A percentile compares a stretch with the other conserved stretches of the same genome.
Evolutionary conservation across 805 yeast species (phyloP).

Genomic region (Kazachstania africana): DNA sequence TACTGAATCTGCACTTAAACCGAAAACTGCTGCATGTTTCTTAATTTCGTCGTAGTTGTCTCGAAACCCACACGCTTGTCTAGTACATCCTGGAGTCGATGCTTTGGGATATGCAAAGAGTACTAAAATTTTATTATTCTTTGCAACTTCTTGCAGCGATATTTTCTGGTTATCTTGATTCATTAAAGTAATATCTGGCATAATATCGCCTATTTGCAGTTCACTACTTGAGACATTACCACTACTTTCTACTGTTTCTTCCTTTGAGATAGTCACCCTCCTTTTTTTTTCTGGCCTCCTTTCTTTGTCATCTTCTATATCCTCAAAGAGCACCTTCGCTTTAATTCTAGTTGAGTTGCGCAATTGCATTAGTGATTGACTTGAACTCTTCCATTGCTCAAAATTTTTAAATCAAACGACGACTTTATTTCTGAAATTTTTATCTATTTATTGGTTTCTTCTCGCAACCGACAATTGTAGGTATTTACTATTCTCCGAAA

Average conservation of each 20-base stretch:
- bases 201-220: slow-evolving; percentile 44
- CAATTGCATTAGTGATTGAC: no score
- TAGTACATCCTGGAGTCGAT: slow-evolving; percentile 91
- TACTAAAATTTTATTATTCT: slow-evolving; percentile 35
- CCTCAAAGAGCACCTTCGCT: slow-evolving; percentile 4
- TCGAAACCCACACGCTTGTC: slow-evolving; percentile 86
- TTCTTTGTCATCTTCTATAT: slow-evolving; percentile 2
- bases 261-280: slow-evolving; percentile 1
- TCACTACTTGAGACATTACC: no score
- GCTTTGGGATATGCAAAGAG: slow-evolving; percentile 83
- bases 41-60: slow-evolving; percentile 37
- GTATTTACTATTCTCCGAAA: no score
- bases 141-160: slow-evolving; percentile 33
- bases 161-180: slow-evolving; percentile 64
- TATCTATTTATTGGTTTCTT: no score
- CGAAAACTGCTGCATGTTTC: slow-evolving; percentile 45
- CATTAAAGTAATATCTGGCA: slow-evolving; percentile 51
- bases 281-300: slow-evolving; percentile 1
- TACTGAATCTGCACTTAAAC: slow-evolving; percentile 75
- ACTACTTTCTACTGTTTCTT: slow-evolving; percentile 3
- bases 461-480: no score
- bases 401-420: no score
- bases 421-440: no score
- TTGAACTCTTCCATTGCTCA: no score
- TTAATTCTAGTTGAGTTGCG: slow-evolving; percentile 24